Conservation (phyloP, 2,329 filamentous ascomycete genomes). For the Cladophialophora carrionii region DNA sequence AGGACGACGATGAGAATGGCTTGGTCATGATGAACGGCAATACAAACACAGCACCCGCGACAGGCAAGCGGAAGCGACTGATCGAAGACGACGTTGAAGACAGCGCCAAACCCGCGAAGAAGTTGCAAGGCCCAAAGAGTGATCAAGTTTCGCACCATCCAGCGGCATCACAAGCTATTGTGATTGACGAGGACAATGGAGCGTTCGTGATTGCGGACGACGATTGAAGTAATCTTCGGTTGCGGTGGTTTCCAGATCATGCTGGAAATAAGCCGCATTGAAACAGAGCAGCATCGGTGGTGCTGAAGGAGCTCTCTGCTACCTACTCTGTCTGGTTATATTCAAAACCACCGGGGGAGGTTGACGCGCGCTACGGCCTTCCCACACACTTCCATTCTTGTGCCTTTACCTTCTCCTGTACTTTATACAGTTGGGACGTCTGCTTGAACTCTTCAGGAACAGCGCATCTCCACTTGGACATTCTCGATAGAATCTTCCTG, state of each 20-base stretch:
- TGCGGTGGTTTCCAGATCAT: neutral
- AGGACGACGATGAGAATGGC: constrained; percentile 14
- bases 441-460: neutral
- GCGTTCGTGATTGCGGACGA: constrained; percentile 35
- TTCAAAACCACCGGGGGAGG: neutral
- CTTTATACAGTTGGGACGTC: constrained; percentile 2
- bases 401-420: neutral
- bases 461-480: neutral
- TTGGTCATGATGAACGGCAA: constrained; percentile 22
- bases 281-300: neutral
- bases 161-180: constrained; percentile 23
- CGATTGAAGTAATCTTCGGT: constrained; percentile 10
- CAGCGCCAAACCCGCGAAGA: constrained; percentile 33
- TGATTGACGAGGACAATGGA: constrained; percentile 34
- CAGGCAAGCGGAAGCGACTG: constrained; percentile 34
- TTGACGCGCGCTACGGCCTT: neutral
- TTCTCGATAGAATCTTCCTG: neutral
- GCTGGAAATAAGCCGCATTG: neutral
- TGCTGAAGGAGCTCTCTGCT: neutral
- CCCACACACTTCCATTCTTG: too few species aligned
- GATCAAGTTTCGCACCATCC: constrained; percentile 19
- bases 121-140: constrained; percentile 26
- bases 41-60: constrained; percentile 4
- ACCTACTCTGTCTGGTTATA: neutral
- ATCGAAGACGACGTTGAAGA: constrained; percentile 30